These are phyloP conservation scores for Cyberlindnera saturnus DNA, from an alignment of 805 yeast species.

Conservation along the genomic window DNA sequence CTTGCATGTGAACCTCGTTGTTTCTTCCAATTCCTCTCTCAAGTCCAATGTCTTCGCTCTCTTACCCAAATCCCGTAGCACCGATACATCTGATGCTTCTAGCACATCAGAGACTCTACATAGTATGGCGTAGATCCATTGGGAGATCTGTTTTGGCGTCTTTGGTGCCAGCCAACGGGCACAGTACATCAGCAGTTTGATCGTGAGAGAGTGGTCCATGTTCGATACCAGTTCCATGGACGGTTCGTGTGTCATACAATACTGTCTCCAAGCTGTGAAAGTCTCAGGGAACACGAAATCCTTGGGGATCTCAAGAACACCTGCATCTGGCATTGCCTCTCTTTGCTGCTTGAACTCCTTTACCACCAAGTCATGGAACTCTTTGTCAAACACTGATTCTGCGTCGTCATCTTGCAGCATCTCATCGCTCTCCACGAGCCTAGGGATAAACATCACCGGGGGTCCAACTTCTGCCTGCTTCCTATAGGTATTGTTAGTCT, in stretches of 20 bases:
- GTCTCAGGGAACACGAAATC: conserved; percentile 18
- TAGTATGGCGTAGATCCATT: conserved; percentile 18
- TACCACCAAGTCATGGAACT: conserved; percentile 2
- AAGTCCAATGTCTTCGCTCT: conserved; percentile 11
- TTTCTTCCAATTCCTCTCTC: conserved; percentile 5
- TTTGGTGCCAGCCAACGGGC: conserved; percentile 19
- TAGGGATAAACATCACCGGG: conserved; percentile 5
- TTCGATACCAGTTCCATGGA: conserved; percentile 10
- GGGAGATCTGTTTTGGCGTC: conserved; percentile 8
- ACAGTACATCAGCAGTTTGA: conserved; percentile 16
- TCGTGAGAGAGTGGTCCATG: conserved; percentile 15
- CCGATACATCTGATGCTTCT: conserved; percentile 13
- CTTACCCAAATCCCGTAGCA: conserved; percentile 15
- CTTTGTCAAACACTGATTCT: background rate
- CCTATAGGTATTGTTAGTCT: conserved; percentile 3
- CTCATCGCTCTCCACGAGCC: conserved; percentile 2
- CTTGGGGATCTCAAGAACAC: conserved; percentile 10
- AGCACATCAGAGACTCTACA: conserved; percentile 13
- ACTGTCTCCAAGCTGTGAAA: conserved; percentile 22
- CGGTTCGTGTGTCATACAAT: conserved; percentile 13
- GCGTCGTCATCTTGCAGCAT: background rate
- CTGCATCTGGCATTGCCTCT: conserved; percentile 8
- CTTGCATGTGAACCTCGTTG: conserved; percentile 8
- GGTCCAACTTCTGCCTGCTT: conserved; percentile 10
- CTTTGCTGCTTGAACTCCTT: conserved; percentile 6